These are phyloP conservation scores for Solanum hybrid DNA, from an alignment of 305 asterid species.

Conservation along the genomic window DNA sequence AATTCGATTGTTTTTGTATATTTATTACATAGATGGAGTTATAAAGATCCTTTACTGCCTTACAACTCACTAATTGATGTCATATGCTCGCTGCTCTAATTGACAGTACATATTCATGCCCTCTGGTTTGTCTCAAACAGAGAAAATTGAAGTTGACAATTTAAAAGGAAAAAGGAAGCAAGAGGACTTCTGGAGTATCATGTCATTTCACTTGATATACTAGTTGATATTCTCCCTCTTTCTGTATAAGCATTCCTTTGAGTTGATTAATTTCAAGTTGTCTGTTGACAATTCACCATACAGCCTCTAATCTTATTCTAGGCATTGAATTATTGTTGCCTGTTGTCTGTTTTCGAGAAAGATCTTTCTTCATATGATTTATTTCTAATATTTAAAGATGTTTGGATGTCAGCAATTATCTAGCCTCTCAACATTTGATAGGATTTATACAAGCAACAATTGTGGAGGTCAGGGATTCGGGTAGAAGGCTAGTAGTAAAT, in stretches of 20 bases:
- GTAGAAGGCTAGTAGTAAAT: background rate
- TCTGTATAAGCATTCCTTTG: background rate
- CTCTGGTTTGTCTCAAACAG: background rate
- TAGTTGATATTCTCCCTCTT: background rate
- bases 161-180: background rate
- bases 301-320: background rate
- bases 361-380: background rate
- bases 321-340: background rate
- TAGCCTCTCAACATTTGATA: background rate
- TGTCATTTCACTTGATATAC: background rate
- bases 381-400: background rate
- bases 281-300: background rate
- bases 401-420: background rate
- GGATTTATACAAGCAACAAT: background rate
- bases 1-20: background rate
- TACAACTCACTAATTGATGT: background rate
- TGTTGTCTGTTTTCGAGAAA: background rate
- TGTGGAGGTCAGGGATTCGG: background rate
- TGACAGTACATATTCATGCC: background rate
- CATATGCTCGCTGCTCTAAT: background rate
- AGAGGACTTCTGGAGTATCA: background rate
- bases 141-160: background rate
- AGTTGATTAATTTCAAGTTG: background rate
- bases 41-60: background rate
- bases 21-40: background rate